Evolutionary conservation across 345 rosid species (phyloP), one percentile per base, ranked within the genome.

Genomic region (Heritiera littoralis): DNA sequence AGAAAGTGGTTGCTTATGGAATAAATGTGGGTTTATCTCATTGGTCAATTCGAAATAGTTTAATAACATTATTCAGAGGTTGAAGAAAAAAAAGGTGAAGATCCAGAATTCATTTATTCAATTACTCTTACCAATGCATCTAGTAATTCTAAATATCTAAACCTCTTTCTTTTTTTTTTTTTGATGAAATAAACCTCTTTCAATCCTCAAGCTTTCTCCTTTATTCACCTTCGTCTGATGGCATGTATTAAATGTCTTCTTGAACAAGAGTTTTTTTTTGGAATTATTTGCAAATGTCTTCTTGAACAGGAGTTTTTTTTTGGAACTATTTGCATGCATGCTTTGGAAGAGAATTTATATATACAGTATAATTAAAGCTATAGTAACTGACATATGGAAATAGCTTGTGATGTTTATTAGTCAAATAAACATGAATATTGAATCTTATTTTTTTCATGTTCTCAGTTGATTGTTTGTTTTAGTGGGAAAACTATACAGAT

Each of bases 101-200:
- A 30, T 75, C 51, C 69, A 51, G 18, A 51, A 74, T 49, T 67
- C 84, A 83, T 80, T 87, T 75, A 84, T 79, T 81, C 85, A 83
- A 54, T 68, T 76, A 76, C 84, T 59, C 54, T 80, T 87, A 81
- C 85, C 88, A 76, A 85, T 81, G 89, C 85, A 52, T 82, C 85
- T 85, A 78, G 88, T 85, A 80, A 81, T 73, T 83, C 84, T 87
- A 83, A 87, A 87, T 60, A 13, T 38, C 41, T 14, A 58, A 12
- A 30, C 28, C 28, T 23, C 28, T 23, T 23, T 23, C 28, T 23
- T 23, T 23, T 23, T 23, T 23, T 23, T 23, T 23, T 23, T 23
- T 23, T 23, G 28, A 23, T 23, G 28, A 23, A 23, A 23, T 23
- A 23, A 14, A 59, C 71, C 67, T 46, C 81, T 35, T 35, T 35